phyloP scores from a whole-genome alignment of 176 grass and related monocot genomes.

The maize (Zea mays) region DNA sequence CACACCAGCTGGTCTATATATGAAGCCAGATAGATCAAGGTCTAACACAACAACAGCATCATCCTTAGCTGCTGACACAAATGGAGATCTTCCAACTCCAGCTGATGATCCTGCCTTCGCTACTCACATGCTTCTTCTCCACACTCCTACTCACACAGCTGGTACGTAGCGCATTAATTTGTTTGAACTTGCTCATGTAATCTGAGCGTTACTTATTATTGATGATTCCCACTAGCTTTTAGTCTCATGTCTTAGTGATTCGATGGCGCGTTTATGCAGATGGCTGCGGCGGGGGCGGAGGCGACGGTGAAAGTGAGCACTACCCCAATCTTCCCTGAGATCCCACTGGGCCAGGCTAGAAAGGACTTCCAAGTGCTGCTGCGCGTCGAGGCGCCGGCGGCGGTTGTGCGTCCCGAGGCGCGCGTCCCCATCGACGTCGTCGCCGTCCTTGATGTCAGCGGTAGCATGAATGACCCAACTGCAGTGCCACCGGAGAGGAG shows the following conservation, averaged over 20 bases:
- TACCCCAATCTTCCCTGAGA: background rate
- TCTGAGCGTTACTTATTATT: too few species aligned
- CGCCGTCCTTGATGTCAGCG: constrained; percentile 19
- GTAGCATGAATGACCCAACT: background rate
- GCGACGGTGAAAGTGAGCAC: constrained; percentile 14
- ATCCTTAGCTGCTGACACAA: background rate
- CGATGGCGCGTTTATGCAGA: background rate
- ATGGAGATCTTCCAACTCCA: background rate
- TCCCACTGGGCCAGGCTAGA: background rate
- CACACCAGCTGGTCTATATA: background rate
- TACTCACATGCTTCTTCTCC: background rate
- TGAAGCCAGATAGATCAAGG: background rate
- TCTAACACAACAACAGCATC: background rate
- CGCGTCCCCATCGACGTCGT: constrained; percentile 7
- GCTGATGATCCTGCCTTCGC: background rate
- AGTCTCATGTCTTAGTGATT: background rate
- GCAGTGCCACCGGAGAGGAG: background rate
- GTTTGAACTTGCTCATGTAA: background rate
- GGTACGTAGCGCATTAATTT: background rate
- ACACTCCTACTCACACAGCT: background rate
- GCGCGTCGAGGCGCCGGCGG: background rate
- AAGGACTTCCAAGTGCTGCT: constrained; percentile 15
- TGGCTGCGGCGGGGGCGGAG: background rate
- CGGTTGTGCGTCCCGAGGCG: background rate
- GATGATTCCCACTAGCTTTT: too few species aligned